Evolutionary conservation across 352 stramenopile species (phyloP), one percentile per base, ranked within the genome.

Genomic region (Globisporangium cystogenes): DNA sequence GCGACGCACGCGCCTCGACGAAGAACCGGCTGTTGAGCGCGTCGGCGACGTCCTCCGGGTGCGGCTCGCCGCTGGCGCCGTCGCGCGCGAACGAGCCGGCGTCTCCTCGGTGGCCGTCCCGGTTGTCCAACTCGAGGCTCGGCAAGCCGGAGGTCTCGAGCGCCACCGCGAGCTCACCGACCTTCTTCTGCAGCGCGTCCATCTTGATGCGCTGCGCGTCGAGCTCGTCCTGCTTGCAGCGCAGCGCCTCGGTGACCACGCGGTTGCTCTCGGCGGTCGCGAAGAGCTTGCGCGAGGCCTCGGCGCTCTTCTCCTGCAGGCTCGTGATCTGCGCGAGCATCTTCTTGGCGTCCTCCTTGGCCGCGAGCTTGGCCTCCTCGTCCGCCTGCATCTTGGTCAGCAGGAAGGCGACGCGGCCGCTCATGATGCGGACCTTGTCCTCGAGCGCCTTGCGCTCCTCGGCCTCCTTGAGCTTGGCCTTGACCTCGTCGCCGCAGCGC

Each of bases 321-420:
- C 70, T 95, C 24, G 87, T 76, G 42, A 97, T 77, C 59, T 98
- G 91, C 14, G 82, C 87, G 43, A 97, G 74, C 48, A 98, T 87
- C 56, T 98, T 98, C 69, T 98, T 98, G 26, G 85, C 80, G 39
- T 98, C 93, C 62, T 98, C 95, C 41, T 93, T 93, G 35, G 79
- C 86, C 49, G 95, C 87, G 42, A 97, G 87, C 53, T 94, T 97
- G 42, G 86, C 87, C 57, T 98, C 95, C 67, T 98, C 93, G 57
- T 98, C 93, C 11, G 86, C 89, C 59, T 99, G 93, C 76, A 99
- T 96, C 62, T 97, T 98, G 73, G 98, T 98, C 45, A 99, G 84
- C 36, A 99, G 55, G 63, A 98, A 98, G 18, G 86, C 85, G 4
- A 98, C 71, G 5, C 95, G 89, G 0, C 89, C 86, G 57, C 91